Conservation (phyloP, 2,329 filamentous ascomycete genomes). For the Exophiala oligosperma region DNA sequence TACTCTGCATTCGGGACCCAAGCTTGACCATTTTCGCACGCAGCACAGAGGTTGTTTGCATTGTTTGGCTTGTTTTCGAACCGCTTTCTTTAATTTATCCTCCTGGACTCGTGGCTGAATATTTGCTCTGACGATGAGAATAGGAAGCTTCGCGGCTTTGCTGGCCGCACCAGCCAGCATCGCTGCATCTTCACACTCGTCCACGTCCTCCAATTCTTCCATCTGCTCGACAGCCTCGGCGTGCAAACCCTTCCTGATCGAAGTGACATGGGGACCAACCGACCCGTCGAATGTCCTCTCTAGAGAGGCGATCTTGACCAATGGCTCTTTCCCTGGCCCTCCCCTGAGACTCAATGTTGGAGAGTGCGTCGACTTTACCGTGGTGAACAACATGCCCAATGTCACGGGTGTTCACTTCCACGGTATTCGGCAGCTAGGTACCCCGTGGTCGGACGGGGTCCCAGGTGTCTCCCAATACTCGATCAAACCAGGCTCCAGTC, state of each 20-base stretch:
- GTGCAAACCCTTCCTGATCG: conserved; percentile 32
- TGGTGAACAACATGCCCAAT: conserved; percentile 68
- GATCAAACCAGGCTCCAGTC: conserved; percentile 62
- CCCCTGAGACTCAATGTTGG: conserved; percentile 71
- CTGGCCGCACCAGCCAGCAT: no score
- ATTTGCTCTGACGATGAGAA: no score
- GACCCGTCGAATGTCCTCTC: conserved; percentile 44
- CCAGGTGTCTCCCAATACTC: conserved; percentile 67
- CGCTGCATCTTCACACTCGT: conserved; percentile 1
- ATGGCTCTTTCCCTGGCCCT: conserved; percentile 73
- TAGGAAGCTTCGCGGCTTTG: no score
- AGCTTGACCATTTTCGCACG: background rate
- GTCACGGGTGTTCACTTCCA: conserved; percentile 73
- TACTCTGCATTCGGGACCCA: no score
- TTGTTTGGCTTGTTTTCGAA: conserved; percentile 8
- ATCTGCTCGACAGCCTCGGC: conserved; percentile 9
- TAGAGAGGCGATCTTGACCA: conserved; percentile 65
- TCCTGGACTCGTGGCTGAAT: conserved; percentile 16
- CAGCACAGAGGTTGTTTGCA: conserved; percentile 5
- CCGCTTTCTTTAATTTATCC: conserved; percentile 17
- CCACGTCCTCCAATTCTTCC: conserved; percentile 19
- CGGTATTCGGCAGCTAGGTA: conserved; percentile 74
- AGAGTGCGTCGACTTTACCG: conserved; percentile 68
- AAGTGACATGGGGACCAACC: conserved; percentile 37
- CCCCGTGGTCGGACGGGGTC: conserved; percentile 73